These are phyloP conservation scores for Flagelloscypha sp. DNA, from an alignment of 768 basidiomycete genomes.

Conservation along the genomic window DNA sequence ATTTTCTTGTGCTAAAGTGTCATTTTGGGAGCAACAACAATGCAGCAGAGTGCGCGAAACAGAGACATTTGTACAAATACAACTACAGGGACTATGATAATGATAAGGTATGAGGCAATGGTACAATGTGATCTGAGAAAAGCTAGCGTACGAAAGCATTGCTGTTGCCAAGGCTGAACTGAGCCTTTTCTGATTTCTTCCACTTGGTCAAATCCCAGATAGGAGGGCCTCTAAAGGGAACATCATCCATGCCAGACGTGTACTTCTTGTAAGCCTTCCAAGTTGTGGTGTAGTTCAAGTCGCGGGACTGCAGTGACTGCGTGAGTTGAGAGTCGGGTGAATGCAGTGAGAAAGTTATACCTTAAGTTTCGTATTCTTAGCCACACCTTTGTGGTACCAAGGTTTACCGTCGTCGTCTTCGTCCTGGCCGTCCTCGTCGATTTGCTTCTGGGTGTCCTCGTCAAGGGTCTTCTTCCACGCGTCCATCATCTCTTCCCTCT, in stretches of 20 bases:
- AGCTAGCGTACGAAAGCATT: background rate
- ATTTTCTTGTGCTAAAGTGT: no score
- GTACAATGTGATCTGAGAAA: no score
- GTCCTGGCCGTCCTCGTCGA: conserved; percentile 3
- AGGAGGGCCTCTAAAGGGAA: conserved; percentile 5
- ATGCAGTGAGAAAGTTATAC: no score
- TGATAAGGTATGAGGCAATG: no score
- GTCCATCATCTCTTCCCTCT: background rate
- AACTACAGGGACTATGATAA: no score
- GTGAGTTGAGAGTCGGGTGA: background rate
- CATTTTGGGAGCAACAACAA: no score
- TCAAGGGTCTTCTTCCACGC: background rate
- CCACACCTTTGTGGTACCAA: no score
- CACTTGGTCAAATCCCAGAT: conserved; percentile 8
- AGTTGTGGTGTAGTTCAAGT: no score
- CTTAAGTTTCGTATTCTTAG: no score
- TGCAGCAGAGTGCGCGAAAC: no score
- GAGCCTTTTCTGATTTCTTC: conserved; percentile 5
- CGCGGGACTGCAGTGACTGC: background rate
- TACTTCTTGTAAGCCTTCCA: conserved; percentile 7
- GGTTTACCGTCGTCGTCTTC: background rate
- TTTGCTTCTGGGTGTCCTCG: conserved; percentile 2
- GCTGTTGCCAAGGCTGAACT: conserved; percentile 19
- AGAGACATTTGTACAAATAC: no score
- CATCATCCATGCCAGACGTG: background rate